Base-by-base conservation (phyloP, 148 eudicot genomes). In the Dysphania ambrosioides region DNA sequence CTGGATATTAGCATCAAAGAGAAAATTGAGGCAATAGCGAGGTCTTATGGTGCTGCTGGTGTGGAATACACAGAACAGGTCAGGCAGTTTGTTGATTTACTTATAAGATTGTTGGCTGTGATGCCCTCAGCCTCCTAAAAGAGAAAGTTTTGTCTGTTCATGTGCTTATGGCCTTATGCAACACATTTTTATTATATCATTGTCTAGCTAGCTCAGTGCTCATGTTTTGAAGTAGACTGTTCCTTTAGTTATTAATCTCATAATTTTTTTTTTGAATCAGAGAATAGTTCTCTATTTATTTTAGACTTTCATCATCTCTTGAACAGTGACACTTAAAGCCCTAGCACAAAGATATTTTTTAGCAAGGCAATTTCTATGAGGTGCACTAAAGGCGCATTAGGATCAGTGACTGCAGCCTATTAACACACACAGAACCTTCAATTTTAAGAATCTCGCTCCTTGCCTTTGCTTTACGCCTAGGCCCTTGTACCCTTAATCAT, bases 51-150 rank as follows among this genome's bases (percentile, higher is more conserved):
- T 73, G 99, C 99, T 73, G 90, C 93, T 73, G 97, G 97, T 16
- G 99, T 96, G 35, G 97, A 92, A 76, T 96, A 92, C 85, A 83
- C 97, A 1, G 94, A 92, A 79, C 94, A 96, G 97, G 99, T 90
- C 68, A 71, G 34, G 64, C 42, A 57, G 49, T 32, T 64, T 74
- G 26, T 75, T 64, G 18, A 18, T 41, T 61, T 41, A 38, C 34
- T 13, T 35, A n/a, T 72, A 26, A 41, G 40, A 29, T 35, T 19
- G 63, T 51, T 31, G 38, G 49, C 38, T 36, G 47, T 16, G 5
- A 38, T 21, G 21, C 12, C 16, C 27, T 3, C n/a, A 21, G 18
- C 24, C 18, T 21, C 32, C 71, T 19, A 38, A 42, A 67, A 67
- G 6, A 41, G 10, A 41, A 53, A 21, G 24, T n/a, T n/a, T 53